Evolutionary conservation across 306 rosid species (phyloP), one percentile per base, ranked within the genome.

Genomic region (Prinsepia uniflora): DNA sequence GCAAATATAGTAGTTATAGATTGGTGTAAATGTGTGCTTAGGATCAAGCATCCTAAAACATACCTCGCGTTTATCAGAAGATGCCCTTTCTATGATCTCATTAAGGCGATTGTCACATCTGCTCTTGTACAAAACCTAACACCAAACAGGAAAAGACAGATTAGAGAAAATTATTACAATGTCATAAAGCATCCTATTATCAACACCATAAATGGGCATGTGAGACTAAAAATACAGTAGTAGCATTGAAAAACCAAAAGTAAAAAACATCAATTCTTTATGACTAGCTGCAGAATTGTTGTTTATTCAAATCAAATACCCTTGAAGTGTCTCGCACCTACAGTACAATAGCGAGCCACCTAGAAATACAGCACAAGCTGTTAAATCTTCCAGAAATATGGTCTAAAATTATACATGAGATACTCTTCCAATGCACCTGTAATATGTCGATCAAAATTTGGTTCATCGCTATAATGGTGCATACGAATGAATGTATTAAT

Each of bases 101-200:
- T 95, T 95, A 57, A 95, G 83, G 60, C 96, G 89, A 68, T 87
- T 91, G 88, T 91, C 99, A 79, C 99, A 95, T 84, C 97, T 89
- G 83, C 99, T 95, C 85, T 95, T 95, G 89, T 91, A 91, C 64
- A 95, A 82, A 74, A 95, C 90, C 99, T 95, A 84, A 72, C 17
- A 78, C 57, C 72, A 63, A 68, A 64, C 52, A 75, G 54, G 40
- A 34, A 11, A 71, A 79, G 44, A 53, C 53, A 65, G 65, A 42
- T 76, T 71, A 78, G 43, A 58, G 22, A 66, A 72, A 43, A 63
- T 17, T 30, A 46, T 11, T 22, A 40, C 10, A 49, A 54, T 46
- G 47, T 14, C 8, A 40, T 36, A 13, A 45, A 17, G n/a, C 46
- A 61, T 73, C 56, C 61, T 50, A 54, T 43, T 41, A 49, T 65